Conservation (phyloP, 176 grass and related monocot genomes). For the Avena sativa region DNA sequence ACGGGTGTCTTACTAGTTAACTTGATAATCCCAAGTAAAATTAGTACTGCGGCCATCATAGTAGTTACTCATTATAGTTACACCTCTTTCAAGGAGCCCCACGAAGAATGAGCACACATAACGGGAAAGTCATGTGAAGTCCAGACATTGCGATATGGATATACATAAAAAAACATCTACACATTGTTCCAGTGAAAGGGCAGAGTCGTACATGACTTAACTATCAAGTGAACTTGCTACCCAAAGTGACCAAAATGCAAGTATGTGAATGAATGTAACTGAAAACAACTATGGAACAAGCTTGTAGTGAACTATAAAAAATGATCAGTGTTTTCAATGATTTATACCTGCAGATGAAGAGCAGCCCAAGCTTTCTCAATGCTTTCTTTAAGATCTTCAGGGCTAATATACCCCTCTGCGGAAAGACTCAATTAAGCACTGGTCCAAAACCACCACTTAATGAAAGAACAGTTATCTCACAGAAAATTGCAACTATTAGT, state of each 20-base stretch:
- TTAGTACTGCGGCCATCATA: neutral
- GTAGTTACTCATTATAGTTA: neutral
- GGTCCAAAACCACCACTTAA: neutral
- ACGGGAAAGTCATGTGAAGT: neutral
- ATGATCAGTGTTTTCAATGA: neutral
- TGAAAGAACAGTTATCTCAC: neutral
- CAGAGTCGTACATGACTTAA: neutral
- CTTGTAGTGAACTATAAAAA: slow-evolving; percentile 12
- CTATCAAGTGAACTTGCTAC: neutral
- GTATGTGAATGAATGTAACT: neutral
- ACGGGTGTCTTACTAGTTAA: neutral
- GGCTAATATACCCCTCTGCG: slow-evolving; percentile 71
- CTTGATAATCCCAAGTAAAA: neutral
- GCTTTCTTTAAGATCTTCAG: slow-evolving; percentile 73
- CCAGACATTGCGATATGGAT: neutral
- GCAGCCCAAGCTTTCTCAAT: slow-evolving; percentile 82
- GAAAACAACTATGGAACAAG: slow-evolving; percentile 4
- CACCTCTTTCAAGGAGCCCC: neutral
- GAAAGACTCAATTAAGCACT: slow-evolving; percentile 44
- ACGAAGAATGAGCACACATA: neutral
- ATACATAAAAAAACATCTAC: neutral
- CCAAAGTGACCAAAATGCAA: slow-evolving; percentile 23
- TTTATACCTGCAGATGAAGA: slow-evolving; percentile 72
- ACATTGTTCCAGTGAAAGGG: neutral
- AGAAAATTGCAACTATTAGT: slow-evolving; percentile 9